phyloP scores from a whole-genome alignment of 257 asterid species.

The Coffea canephora region DNA sequence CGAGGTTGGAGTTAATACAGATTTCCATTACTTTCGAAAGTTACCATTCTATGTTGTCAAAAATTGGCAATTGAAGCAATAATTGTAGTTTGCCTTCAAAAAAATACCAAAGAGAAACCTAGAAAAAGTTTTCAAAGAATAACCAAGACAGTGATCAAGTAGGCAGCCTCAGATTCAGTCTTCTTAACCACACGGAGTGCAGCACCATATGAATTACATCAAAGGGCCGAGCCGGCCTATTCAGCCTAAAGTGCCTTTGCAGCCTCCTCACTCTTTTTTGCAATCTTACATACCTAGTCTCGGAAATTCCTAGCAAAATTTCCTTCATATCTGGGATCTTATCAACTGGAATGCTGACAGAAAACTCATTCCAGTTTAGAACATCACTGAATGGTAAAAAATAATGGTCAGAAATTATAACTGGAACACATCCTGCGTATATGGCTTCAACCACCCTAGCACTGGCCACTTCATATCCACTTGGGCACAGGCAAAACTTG shows the following conservation, averaged over 20 bases:
- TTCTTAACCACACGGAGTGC: too few species aligned
- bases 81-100: background rate
- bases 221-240: too few species aligned
- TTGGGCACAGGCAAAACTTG: slow-evolving; percentile 61
- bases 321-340: slow-evolving; percentile 43
- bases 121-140: slow-evolving; percentile 39
- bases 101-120: background rate
- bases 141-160: too few species aligned
- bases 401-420: slow-evolving; percentile 47
- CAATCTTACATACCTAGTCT: slow-evolving; percentile 33
- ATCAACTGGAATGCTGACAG: slow-evolving; percentile 35
- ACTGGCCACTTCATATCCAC: slow-evolving; percentile 69
- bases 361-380: slow-evolving; percentile 56
- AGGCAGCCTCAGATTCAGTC: too few species aligned
- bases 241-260: slow-evolving; percentile 51
- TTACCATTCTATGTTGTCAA: background rate
- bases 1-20: too few species aligned
- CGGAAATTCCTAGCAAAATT: slow-evolving; percentile 39
- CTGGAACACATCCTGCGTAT: slow-evolving; percentile 63
- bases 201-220: too few species aligned
- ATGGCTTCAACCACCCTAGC: slow-evolving; percentile 58
- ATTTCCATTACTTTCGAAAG: background rate
- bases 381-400: slow-evolving; percentile 59
- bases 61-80: background rate
- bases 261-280: slow-evolving; percentile 36